Evolutionary conservation across 2,329 filamentous ascomycete genomes (phyloP), one percentile per base, ranked within the genome.

Genomic region (Phyllosticta capitalensis): DNA sequence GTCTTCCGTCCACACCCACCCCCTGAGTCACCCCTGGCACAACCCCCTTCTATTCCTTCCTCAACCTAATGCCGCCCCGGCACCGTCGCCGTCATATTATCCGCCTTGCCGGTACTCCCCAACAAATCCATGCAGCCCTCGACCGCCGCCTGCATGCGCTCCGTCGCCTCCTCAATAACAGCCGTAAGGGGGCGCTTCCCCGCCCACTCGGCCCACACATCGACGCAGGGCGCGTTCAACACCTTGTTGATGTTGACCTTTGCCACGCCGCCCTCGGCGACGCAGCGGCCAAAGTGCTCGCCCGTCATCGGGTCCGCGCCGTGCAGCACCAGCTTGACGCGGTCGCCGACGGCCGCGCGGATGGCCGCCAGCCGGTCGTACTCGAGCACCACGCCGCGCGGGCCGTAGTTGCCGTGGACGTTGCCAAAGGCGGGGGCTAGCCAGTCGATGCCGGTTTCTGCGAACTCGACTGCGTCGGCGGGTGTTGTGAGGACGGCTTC

Each of bases 341-440:
- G 69, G 33, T 75, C 73, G 0, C 76, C 76, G 4, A 81, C 78
- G 55, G 76, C 72, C 55, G 76, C 71, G 58, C 79, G 74, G 58
- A 85, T 81, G 4, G 71, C 69, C 49, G 72, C 67, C 60, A 83
- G 67, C 61, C 79, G 72, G 20, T 79, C 81, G 68, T 83, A 86
- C 66, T 88, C 85, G 19, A 87, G 71, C 68, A 80, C 76, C 21
- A 74, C 73, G 33, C 64, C 64, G 3, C 38, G 38, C 0, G 83
- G 79, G 0, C 86, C 86, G 71, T 90, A 90, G 65, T 85, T 82
- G 12, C 87, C 87, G 72, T 90, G 87, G 30, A 90, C 81, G 65
- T 90, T 90, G 6, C 87, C 87, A 71, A 90, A 87, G 0, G 85
- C 86, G 0, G 87, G 87, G 0, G 88, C 87, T 30, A 90, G 74